Conservation (phyloP, 208 protist species). For the Trichomonas gallinae region DNA sequence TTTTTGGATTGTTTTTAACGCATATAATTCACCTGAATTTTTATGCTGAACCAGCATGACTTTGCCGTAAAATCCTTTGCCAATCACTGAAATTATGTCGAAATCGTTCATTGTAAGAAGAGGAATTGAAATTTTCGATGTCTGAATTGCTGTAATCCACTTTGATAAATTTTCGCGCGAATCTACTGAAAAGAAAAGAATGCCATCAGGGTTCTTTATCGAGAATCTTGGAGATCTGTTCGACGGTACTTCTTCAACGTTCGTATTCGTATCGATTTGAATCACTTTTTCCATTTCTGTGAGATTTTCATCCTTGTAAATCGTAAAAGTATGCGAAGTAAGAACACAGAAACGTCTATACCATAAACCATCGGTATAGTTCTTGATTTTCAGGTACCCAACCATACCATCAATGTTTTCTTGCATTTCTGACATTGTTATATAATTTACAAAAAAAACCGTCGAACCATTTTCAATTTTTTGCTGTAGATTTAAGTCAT, state of each 20-base stretch:
- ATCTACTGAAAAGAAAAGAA: background rate
- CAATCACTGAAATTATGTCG: background rate
- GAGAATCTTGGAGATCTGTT: background rate
- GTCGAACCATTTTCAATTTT: too few species aligned
- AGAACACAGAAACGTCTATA: background rate
- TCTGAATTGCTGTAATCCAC: background rate
- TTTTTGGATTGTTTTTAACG: background rate
- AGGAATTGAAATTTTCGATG: background rate
- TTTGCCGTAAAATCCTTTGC: background rate
- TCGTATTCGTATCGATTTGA: background rate
- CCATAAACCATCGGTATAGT: background rate
- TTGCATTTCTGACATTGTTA: background rate
- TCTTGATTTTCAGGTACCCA: background rate
- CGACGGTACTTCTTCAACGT: background rate
- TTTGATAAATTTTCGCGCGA: background rate
- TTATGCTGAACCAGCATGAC: background rate
- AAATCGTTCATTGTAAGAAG: background rate
- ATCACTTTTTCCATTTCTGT: background rate
- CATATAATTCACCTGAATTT: background rate
- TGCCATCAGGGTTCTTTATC: background rate
- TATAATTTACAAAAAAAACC: too few species aligned
- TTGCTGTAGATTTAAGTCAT: too few species aligned
- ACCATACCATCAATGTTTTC: background rate
- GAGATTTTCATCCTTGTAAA: background rate
- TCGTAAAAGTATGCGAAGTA: background rate